Conservation (phyloP, 768 basidiomycete species). For the Lentinula guzmanii region DNA sequence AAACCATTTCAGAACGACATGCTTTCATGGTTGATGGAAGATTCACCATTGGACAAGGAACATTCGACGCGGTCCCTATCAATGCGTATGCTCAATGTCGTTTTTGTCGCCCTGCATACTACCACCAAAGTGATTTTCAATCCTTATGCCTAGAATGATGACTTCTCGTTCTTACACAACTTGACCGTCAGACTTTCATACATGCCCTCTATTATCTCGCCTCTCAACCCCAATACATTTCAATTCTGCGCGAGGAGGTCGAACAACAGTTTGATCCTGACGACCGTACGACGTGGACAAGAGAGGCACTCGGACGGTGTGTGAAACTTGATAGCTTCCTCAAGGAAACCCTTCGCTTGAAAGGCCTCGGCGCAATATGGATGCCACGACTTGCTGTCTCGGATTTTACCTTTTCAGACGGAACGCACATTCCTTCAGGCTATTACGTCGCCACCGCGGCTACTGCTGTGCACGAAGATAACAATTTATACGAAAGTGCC, state of each 20-base stretch:
- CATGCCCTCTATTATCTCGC: constrained; percentile 30
- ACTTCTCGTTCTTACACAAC: constrained; percentile 21
- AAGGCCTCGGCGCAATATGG: constrained; percentile 22
- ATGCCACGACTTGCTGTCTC: constrained; percentile 22
- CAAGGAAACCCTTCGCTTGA: constrained; percentile 28
- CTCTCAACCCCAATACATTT: constrained; percentile 24
- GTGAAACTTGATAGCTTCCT: constrained; percentile 36
- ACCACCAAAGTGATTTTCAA: constrained; percentile 24
- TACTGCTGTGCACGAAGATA: constrained; percentile 24
- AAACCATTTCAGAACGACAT: constrained; percentile 22
- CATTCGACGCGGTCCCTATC: constrained; percentile 16
- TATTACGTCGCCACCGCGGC: constrained; percentile 17
- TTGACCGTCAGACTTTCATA: constrained; percentile 25
- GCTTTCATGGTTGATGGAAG: constrained; percentile 35
- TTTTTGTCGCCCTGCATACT: constrained; percentile 20
- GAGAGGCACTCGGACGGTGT: constrained; percentile 29
- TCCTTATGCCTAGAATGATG: constrained; percentile 25
- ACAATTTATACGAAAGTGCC: constrained; percentile 29
- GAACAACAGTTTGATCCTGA: constrained; percentile 21
- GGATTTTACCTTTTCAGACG: constrained; percentile 30
- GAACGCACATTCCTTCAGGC: constrained; percentile 27
- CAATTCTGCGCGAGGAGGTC: constrained; percentile 31
- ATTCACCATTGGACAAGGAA: constrained; percentile 19
- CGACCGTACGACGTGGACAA: constrained; percentile 28
- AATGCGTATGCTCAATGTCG: constrained; percentile 18